phyloP scores from a whole-genome alignment of 345 rosid species.

The Dipteronia sinensis region DNA sequence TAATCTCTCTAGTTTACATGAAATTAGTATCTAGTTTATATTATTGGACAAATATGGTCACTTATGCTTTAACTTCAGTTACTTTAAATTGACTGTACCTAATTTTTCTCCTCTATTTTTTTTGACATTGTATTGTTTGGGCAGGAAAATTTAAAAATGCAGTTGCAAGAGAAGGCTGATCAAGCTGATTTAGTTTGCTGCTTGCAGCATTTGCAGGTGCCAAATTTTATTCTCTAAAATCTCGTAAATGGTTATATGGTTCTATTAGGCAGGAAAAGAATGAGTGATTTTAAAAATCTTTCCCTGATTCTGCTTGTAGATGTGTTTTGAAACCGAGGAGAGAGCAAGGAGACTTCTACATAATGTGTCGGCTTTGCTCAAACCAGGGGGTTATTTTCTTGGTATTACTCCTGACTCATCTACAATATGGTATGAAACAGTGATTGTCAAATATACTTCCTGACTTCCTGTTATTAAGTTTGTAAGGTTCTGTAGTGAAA shows the following conservation, averaged over 20 bases:
- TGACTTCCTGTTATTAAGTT: neutral
- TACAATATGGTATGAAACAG: slow-evolving; percentile 86
- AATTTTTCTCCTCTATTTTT: neutral
- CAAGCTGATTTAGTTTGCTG: slow-evolving; percentile 89
- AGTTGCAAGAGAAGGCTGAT: slow-evolving; percentile 60
- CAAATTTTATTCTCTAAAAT: slow-evolving; percentile 10
- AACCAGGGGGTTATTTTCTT: slow-evolving; percentile 95
- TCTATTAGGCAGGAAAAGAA: slow-evolving; percentile 4
- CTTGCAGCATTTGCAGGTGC: slow-evolving; percentile 90
- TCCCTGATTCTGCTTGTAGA: slow-evolving; percentile 40
- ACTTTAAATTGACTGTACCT: neutral
- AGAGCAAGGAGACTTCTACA: slow-evolving; percentile 80
- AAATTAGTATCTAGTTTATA: neutral
- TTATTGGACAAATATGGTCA: neutral
- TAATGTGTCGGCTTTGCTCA: slow-evolving; percentile 81
- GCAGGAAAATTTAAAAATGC: slow-evolving; percentile 64
- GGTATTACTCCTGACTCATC: slow-evolving; percentile 98
- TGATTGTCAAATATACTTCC: neutral
- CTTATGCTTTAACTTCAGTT: neutral
- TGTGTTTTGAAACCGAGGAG: slow-evolving; percentile 92
- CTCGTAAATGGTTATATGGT: neutral
- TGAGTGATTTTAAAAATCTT: neutral
- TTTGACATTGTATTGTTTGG: slow-evolving; percentile 19
- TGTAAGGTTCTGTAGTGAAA: neutral
- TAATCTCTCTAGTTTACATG: neutral